phyloP scores from a whole-genome alignment of 2,329 filamentous ascomycete species.

The Lachnellula arida region DNA sequence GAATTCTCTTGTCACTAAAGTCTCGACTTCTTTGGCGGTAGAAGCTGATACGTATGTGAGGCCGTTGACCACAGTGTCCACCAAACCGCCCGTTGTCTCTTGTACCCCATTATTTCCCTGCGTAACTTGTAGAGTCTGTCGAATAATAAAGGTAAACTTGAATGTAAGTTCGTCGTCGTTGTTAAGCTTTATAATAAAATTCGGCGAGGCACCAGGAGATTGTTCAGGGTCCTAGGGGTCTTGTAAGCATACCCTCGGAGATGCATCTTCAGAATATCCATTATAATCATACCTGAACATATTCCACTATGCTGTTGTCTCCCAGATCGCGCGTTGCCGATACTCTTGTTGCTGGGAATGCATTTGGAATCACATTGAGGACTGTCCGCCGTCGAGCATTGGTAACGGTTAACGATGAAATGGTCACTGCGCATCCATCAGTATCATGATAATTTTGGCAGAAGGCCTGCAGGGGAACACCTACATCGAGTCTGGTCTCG shows the following conservation, averaged over 20 bases:
- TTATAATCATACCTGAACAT: slow-evolving; percentile 66
- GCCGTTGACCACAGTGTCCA: slow-evolving; percentile 78
- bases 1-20: slow-evolving; percentile 89
- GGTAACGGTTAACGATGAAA: slow-evolving; percentile 77
- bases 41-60: slow-evolving; percentile 91
- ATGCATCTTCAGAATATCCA: slow-evolving; percentile 12
- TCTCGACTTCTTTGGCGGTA: slow-evolving; percentile 82
- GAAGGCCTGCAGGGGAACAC: slow-evolving; percentile 34
- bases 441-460: slow-evolving; percentile 8
- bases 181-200: slow-evolving; percentile 78
- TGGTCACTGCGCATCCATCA: slow-evolving; percentile 59
- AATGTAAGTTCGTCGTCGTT: slow-evolving; percentile 93
- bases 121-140: slow-evolving; percentile 42
- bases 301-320: slow-evolving; percentile 78
- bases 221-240: slow-evolving; percentile 68
- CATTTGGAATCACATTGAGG: slow-evolving; percentile 76
- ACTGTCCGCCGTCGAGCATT: slow-evolving; percentile 75
- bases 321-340: slow-evolving; percentile 65
- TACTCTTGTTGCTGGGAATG: slow-evolving; percentile 78
- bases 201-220: slow-evolving; percentile 48
- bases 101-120: slow-evolving; percentile 44
- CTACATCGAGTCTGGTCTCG: slow-evolving; percentile 89
- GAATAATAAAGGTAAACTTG: slow-evolving; percentile 83
- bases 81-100: slow-evolving; percentile 43
- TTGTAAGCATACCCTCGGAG: slow-evolving; percentile 13